These are phyloP conservation scores for Elongisporangium anandrum DNA, from an alignment of 352 stramenopile genomes.

Conservation along the genomic window DNA sequence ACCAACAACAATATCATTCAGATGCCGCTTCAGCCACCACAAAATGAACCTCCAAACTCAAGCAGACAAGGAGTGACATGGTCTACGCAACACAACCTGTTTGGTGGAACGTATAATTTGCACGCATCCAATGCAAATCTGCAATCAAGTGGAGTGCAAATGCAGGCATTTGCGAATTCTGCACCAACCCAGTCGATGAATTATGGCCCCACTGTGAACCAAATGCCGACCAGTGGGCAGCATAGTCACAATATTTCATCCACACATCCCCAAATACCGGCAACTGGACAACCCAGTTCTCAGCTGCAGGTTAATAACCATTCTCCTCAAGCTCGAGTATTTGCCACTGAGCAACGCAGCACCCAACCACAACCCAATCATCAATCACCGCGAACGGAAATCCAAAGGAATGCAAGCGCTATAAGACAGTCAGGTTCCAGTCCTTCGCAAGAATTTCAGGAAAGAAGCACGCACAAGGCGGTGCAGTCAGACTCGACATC, in stretches of 20 bases:
- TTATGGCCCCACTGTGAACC: background rate
- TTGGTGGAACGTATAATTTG: background rate
- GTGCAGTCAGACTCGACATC: background rate
- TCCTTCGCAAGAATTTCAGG: background rate
- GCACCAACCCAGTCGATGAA: background rate
- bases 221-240: background rate
- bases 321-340: background rate
- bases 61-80: background rate
- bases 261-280: background rate
- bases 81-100: background rate
- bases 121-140: background rate
- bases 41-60: background rate
- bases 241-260: background rate
- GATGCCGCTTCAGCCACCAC: background rate
- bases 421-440: background rate
- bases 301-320: background rate
- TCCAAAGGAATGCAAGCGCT: background rate
- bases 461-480: background rate
- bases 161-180: background rate
- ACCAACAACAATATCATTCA: background rate
- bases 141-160: background rate
- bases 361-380: background rate
- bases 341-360: background rate
- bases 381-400: background rate
- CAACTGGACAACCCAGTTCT: background rate